Evolutionary conservation across 345 rosid genomes (phyloP).

Genomic region (Passiflora organensis): DNA sequence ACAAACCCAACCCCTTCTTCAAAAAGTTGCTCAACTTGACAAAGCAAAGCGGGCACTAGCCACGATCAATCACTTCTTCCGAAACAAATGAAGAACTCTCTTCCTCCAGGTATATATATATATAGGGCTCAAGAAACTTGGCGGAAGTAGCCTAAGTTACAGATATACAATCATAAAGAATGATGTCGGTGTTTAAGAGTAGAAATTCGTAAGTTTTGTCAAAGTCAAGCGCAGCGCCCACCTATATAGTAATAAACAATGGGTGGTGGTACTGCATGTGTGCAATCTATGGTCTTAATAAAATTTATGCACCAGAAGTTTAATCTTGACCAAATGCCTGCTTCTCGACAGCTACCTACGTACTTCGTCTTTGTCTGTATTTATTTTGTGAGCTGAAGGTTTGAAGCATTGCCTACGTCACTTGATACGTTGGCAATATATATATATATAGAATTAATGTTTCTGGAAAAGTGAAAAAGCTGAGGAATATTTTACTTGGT

Average conservation of each 20-base stretch:
- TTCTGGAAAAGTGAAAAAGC: not conserved
- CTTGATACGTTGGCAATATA: slow-evolving; percentile 4
- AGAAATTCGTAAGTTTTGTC: not conserved
- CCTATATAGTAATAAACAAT: slow-evolving; percentile 11
- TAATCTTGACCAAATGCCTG: slow-evolving; percentile 5
- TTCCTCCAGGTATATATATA: not conserved
- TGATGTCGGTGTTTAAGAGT: slow-evolving; percentile 10
- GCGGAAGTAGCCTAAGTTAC: not conserved
- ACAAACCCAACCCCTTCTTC: not conserved
- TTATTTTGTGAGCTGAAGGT: not conserved
- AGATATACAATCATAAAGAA: not conserved
- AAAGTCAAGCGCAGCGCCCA: slow-evolving; percentile 27
- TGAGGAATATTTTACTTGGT: not conserved
- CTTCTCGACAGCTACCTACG: not conserved
- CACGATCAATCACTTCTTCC: not conserved
- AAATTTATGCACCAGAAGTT: not conserved
- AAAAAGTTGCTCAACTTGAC: not conserved
- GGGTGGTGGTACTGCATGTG: not conserved
- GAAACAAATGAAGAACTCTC: not conserved
- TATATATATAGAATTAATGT: not conserved
- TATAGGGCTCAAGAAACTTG: not conserved
- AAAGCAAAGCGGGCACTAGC: not conserved
- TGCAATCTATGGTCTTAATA: not conserved
- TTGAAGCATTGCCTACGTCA: slow-evolving; percentile 10
- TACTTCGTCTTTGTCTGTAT: not conserved